A percentile compares a stretch with the other conserved stretches of the same genome.
Evolutionary conservation across 2,329 filamentous ascomycete species (phyloP).

Genomic region (Fusarium liriodendri): DNA sequence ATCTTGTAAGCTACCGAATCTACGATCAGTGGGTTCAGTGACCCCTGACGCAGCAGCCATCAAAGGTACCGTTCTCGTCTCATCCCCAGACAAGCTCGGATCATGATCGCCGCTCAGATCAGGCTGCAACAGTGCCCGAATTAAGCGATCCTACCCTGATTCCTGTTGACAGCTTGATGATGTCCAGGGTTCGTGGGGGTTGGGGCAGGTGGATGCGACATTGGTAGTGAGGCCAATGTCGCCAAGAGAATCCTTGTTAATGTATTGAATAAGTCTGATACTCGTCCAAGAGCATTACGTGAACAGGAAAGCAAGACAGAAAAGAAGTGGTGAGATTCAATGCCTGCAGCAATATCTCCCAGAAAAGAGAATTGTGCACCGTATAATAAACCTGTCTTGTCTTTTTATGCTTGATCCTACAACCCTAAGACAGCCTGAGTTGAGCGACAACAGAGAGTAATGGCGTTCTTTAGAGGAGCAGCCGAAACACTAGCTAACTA

Average conservation of each 20-base stretch:
- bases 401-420: too few species aligned
- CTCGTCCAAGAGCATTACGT: background rate
- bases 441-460: too few species aligned
- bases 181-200: background rate
- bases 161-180: background rate
- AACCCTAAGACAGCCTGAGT: too few species aligned
- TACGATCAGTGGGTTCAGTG: background rate
- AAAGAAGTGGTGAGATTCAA: too few species aligned
- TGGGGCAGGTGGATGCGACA: background rate
- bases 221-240: background rate
- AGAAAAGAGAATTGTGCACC: too few species aligned
- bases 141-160: background rate
- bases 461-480: too few species aligned
- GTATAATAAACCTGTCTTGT: too few species aligned
- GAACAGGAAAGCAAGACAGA: too few species aligned
- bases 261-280: background rate
- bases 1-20: background rate
- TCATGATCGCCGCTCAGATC: background rate
- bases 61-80: background rate
- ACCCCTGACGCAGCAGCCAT: background rate
- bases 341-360: too few species aligned
- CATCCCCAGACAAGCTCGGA: background rate
- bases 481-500: too few species aligned
- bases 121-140: background rate
- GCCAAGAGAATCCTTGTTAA: background rate